Evolutionary conservation across 1,139 yeast species (phyloP).

Genomic region (Suhomyces atakaporum): DNA sequence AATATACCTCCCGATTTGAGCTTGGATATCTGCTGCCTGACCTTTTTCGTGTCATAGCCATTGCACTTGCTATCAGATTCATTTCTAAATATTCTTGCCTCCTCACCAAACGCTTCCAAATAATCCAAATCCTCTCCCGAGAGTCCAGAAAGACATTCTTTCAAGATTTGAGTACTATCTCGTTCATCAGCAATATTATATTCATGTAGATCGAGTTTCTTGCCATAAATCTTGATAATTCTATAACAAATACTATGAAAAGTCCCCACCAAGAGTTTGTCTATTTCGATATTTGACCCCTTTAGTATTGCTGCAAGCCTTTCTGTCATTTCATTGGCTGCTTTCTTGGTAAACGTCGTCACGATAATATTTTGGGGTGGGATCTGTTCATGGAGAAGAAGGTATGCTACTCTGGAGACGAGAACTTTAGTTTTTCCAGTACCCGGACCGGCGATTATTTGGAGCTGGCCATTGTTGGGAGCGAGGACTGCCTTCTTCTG

Average conservation of each 20-base stretch:
- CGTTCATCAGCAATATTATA: slow-evolving; percentile 68
- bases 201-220: slow-evolving; percentile 46
- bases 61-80: slow-evolving; percentile 21
- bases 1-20: slow-evolving; percentile 52
- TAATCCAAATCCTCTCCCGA: slow-evolving; percentile 32
- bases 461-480: slow-evolving; percentile 55
- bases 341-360: slow-evolving; percentile 89
- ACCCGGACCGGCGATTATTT: slow-evolving; percentile 92
- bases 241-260: slow-evolving; percentile 79
- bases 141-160: slow-evolving; percentile 40
- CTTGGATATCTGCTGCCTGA: slow-evolving; percentile 50
- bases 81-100: slow-evolving; percentile 16
- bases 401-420: slow-evolving; percentile 73
- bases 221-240: slow-evolving; percentile 59
- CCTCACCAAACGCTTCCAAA: slow-evolving; percentile 19
- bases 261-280: slow-evolving; percentile 69
- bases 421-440: slow-evolving; percentile 84
- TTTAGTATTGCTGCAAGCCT: slow-evolving; percentile 50
- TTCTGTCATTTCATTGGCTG: slow-evolving; percentile 79
- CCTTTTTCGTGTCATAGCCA: slow-evolving; percentile 38
- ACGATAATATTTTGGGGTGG: slow-evolving; percentile 68
- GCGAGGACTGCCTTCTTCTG: slow-evolving; percentile 66
- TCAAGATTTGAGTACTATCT: slow-evolving; percentile 56
- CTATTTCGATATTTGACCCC: slow-evolving; percentile 36
- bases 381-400: slow-evolving; percentile 52